phyloP scores from a whole-genome alignment of 257 asterid species.

The Prunella vulgaris region DNA sequence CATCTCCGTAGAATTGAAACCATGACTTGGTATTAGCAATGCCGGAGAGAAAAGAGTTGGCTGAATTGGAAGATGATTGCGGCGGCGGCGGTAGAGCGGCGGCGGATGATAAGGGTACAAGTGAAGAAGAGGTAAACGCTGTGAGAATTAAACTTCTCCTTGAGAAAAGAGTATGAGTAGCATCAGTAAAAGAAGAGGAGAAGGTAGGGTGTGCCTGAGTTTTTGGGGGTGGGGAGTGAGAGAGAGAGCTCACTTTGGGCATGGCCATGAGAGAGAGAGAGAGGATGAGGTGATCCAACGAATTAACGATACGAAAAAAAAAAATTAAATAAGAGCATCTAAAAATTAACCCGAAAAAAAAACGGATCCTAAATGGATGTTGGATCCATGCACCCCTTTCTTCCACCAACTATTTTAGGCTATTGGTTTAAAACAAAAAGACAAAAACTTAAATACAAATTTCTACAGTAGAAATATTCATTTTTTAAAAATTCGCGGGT shows the following conservation, averaged over 20 bases:
- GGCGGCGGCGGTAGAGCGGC: slow-evolving; percentile 27
- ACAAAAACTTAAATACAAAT: too few relatives aligned
- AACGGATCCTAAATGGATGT: too few relatives aligned
- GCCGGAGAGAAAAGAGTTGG: slow-evolving; percentile 60
- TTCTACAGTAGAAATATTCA: too few relatives aligned
- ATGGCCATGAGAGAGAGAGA: slow-evolving; percentile 29
- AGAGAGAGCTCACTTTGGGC: slow-evolving; percentile 27
- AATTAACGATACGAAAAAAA: too few relatives aligned
- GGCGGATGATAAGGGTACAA: slow-evolving; percentile 27
- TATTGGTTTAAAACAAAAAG: too few relatives aligned
- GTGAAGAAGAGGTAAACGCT: slow-evolving; percentile 38
- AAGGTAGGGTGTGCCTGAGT: slow-evolving; percentile 18
- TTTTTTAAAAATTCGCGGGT: too few relatives aligned
- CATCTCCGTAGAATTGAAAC: slow-evolving; percentile 84
- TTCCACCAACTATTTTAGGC: too few relatives aligned
- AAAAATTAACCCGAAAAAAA: too few relatives aligned
- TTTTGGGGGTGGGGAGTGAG: slow-evolving; percentile 34
- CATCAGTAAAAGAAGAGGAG: slow-evolving; percentile 7
- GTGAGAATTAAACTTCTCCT: slow-evolving; percentile 51
- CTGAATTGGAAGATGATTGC: slow-evolving; percentile 13
- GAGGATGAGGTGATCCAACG: background rate
- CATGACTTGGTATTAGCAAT: slow-evolving; percentile 81
- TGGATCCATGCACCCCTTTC: too few relatives aligned
- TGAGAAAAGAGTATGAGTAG: slow-evolving; percentile 23
- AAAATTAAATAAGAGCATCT: too few relatives aligned